phyloP scores from a whole-genome alignment of 164 flowering plant genomes.

The Liquidambar formosana region DNA sequence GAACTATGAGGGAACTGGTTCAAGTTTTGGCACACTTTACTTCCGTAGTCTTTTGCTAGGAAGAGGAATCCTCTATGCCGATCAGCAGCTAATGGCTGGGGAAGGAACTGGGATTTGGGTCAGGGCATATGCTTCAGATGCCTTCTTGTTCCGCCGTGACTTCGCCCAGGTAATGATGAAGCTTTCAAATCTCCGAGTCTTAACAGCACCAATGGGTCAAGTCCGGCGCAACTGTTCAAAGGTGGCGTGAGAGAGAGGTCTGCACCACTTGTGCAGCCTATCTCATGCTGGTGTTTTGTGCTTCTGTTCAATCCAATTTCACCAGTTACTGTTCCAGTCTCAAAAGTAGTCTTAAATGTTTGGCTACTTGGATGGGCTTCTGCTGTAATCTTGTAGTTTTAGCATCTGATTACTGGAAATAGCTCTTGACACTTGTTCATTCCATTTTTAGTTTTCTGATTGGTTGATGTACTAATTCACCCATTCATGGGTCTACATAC shows the following conservation, averaged over 20 bases:
- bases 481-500: no score
- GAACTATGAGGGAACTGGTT: conserved; percentile 27
- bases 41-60: conserved; percentile 34
- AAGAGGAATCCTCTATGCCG: conserved; percentile 37
- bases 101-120: conserved; percentile 41
- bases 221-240: conserved; percentile 34
- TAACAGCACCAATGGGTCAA: conserved; percentile 40
- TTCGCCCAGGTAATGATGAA: conserved; percentile 44
- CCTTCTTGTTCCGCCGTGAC: conserved; percentile 32
- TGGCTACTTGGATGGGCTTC: no score
- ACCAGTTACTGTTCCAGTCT: no score
- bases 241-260: conserved; percentile 13
- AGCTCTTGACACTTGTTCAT: neutral
- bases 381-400: no score
- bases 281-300: neutral
- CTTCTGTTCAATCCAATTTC: neutral
- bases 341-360: no score
- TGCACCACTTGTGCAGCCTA: conserved; percentile 1
- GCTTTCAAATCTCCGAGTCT: conserved; percentile 36
- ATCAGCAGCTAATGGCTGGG: conserved; percentile 42
- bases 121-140: conserved; percentile 40
- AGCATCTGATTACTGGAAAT: no score
- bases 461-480: neutral
- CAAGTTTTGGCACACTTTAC: conserved; percentile 29
- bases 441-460: neutral